These are phyloP conservation scores for Cryomyces minteri DNA, from an alignment of 495 filamentous ascomycete species.

Conservation along the genomic window DNA sequence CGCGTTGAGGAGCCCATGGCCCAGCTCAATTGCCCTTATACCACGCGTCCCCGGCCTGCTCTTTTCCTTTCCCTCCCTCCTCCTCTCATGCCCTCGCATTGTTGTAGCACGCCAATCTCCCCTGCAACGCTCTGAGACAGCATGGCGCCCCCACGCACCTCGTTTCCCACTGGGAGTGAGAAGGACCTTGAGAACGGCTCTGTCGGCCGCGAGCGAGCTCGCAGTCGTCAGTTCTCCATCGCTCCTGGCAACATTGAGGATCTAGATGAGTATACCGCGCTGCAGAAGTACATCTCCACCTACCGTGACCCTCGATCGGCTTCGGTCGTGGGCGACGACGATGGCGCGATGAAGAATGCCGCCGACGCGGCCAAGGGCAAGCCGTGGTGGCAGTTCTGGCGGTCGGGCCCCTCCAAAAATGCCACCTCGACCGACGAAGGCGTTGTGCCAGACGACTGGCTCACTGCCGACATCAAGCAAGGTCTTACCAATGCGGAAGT, in stretches of 20 bases:
- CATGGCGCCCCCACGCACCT: too few relatives aligned
- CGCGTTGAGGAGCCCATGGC: too few relatives aligned
- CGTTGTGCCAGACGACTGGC: conserved; percentile 47
- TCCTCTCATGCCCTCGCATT: too few relatives aligned
- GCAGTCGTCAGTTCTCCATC: not conserved
- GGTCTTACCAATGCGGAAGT: conserved; percentile 41
- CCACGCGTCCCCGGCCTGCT: too few relatives aligned
- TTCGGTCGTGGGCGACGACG: conserved; percentile 1
- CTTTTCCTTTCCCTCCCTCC: too few relatives aligned
- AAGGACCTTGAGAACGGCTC: conserved; percentile 12
- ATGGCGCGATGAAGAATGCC: not conserved
- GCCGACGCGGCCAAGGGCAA: conserved; percentile 6
- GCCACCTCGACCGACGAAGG: conserved; percentile 19
- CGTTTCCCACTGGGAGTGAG: not conserved
- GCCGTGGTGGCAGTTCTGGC: conserved; percentile 34
- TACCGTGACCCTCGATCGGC: conserved; percentile 18
- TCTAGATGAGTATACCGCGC: conserved; percentile 20
- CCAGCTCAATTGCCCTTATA: too few relatives aligned
- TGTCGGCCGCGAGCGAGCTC: conserved; percentile 5
- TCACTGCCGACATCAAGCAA: conserved; percentile 46
- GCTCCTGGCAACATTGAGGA: conserved; percentile 13
- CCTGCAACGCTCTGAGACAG: too few relatives aligned
- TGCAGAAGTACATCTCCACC: conserved; percentile 20
- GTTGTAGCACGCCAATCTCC: too few relatives aligned
- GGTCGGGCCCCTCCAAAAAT: conserved; percentile 6